A percentile compares a stretch with the other conserved stretches of the same genome.
These are phyloP conservation scores for Immersiella caudata DNA, from an alignment of 495 filamentous ascomycete species.

Conservation along the genomic window DNA sequence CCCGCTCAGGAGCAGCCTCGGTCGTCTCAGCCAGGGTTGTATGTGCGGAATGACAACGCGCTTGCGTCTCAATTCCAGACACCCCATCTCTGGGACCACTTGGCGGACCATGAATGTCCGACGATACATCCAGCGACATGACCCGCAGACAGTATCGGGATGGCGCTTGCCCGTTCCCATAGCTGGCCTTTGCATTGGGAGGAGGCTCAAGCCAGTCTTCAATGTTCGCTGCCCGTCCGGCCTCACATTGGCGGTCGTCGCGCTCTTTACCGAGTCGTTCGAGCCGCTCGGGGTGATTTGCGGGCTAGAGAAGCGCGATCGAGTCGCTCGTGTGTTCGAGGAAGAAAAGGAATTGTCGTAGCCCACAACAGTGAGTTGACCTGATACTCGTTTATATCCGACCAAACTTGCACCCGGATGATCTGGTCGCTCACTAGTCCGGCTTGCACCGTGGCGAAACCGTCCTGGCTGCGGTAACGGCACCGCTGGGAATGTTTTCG, in stretches of 20 bases:
- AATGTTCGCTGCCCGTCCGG: slow-evolving; percentile 15
- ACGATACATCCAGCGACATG: too few species aligned
- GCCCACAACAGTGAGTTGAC: too few species aligned
- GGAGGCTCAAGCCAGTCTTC: slow-evolving; percentile 74
- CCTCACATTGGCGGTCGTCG: slow-evolving; percentile 9
- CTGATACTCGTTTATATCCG: slow-evolving; percentile 31
- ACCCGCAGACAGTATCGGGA: too few species aligned
- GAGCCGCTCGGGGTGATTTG: slow-evolving; percentile 42
- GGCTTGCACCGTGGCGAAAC: slow-evolving; percentile 63
- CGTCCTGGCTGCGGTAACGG: slow-evolving; percentile 63
- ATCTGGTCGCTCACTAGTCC: slow-evolving; percentile 62
- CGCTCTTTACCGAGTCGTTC: slow-evolving; percentile 36
- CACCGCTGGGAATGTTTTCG: slow-evolving; percentile 84
- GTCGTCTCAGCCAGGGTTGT: too few species aligned
- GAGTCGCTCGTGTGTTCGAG: slow-evolving; percentile 43
- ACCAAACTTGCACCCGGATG: slow-evolving; percentile 62
- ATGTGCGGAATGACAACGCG: too few species aligned
- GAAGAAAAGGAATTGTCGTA: slow-evolving; percentile 30
- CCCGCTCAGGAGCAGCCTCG: too few species aligned
- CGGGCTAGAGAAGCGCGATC: slow-evolving; percentile 61
- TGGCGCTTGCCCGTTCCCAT: too few species aligned
- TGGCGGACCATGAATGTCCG: too few species aligned
- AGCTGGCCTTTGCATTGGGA: slow-evolving; percentile 67
- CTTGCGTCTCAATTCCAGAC: too few species aligned
- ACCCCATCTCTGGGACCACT: too few species aligned